Base-by-base conservation (phyloP, 2,329 filamentous ascomycete species). In the Alternaria alternata region DNA sequence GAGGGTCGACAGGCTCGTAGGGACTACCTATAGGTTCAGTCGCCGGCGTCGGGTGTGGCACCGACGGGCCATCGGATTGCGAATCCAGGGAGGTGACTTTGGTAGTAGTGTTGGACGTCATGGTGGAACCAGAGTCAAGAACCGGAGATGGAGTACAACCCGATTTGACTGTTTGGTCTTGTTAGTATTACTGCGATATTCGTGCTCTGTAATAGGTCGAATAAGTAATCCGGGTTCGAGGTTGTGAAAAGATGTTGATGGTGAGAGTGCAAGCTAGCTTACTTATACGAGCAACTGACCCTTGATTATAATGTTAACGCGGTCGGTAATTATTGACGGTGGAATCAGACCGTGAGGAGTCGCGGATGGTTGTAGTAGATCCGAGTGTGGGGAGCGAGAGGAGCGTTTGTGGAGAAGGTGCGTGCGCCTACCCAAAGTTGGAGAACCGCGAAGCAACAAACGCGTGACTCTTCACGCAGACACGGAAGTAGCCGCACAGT, bases 1-100 rank as follows among this genome's bases (percentile, higher is more conserved):
- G 55, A 18, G 67, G 52, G 12, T 70, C 68, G 2, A 67, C 34
- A 1, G 57, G 58, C 11, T 59, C 57, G 12, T 59, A 48, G 16
- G 67, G 65, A 26, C 42, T 60, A 7, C 61, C 53, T 8, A 59
- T 28, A 30, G 66, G 63, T 36, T 74, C 71, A 14, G 66, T 66
- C n/a, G 53, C 59, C 3, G 73, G 73, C 9, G 73, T 76, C 3
- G 69, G 65, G 38, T 73, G 63, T 2, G 72, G 75, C 22, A 66
- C 67, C 11, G 67, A 63, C 7, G 70, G 67, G 9, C 43, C 53
- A 18, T 60, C 68, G 3, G 68, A 64, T 36, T 63, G 64, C 4
- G 73, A 74, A 53, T 62, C 66, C 4, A 69, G 36, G 14, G 70
- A 69, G 12, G 63, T 69, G 43, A 66, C 51, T 41, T 72, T 73